Base-by-base conservation (phyloP, 2,329 filamentous ascomycete species). In the Mycosphaerella sp. region DNA sequence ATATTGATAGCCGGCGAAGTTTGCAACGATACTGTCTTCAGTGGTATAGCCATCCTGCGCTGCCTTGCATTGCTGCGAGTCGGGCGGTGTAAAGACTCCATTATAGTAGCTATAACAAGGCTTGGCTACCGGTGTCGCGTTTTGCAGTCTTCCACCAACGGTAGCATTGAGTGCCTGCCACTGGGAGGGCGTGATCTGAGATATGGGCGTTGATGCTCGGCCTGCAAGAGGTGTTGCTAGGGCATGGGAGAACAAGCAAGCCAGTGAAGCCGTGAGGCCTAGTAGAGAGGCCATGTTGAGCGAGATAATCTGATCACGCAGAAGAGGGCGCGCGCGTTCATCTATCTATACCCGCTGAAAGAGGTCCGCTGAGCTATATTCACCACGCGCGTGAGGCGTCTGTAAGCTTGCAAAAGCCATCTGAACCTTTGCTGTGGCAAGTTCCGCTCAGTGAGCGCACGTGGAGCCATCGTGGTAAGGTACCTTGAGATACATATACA, bases 101-200 rank as follows among this genome's bases (percentile, higher is more conserved):
- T 57, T 52, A 35, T 54, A 56, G 41, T 25, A 36, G n/a, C 43
- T 49, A 45, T 53, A 58, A 43, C 55, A 58, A 14, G 55, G 56
- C 45, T 50, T 56, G 13, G 54, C 53, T n/a, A 57, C n/a, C 3
- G 56, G 56, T 10, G 49, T 41, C 13, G 36, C 52, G 8, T 30
- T 34, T 16, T 35, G 14, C 1, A 59, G 50, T 14, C 54, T 37
- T 1, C 56, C 56, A 16, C 44, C 36, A 10, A 60, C 58, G 17
- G 52, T 50, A n/a, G 37, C 21, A 28, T 59, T 60, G 16, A 59
- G 43, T n/a, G 58, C 36, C 7, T 48, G 28, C 56, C 54, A 60
- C 49, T 60, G 52, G 10, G 28, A 32, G 2, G 40, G 9, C 3
- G 58, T 55, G 43, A 59, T 53, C 2, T 41, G n/a, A 18, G 37